Conservation (phyloP, 2,329 filamentous ascomycete species). For the Aspergillus viridinutans region DNA sequence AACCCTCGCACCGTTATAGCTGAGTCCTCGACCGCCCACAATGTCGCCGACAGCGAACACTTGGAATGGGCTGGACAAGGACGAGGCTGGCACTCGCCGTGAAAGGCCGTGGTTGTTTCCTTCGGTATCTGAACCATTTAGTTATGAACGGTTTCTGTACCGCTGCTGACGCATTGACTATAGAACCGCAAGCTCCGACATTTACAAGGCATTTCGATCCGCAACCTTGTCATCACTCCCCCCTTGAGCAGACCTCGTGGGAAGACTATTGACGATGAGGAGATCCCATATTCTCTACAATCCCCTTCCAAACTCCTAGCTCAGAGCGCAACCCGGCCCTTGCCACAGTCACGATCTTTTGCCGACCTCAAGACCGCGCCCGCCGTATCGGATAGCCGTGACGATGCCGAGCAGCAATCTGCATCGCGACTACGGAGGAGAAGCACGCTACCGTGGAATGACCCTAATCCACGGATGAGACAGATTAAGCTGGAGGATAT, state of each 20-base stretch:
- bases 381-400: neutral
- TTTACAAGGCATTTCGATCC: slow-evolving; percentile 78
- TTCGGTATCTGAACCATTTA: slow-evolving; percentile 36
- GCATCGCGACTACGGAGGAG: slow-evolving; percentile 43
- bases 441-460: slow-evolving; percentile 61
- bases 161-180: neutral
- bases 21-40: slow-evolving; percentile 12
- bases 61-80: slow-evolving; percentile 16
- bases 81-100: slow-evolving; percentile 32
- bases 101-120: slow-evolving; percentile 51
- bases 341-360: slow-evolving; percentile 58
- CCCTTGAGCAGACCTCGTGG: slow-evolving; percentile 48
- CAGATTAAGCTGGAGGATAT: slow-evolving; percentile 75
- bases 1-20: slow-evolving; percentile 3
- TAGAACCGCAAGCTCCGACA: slow-evolving; percentile 86
- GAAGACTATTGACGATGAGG: slow-evolving; percentile 72
- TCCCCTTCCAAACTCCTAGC: slow-evolving; percentile 64
- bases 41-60: slow-evolving; percentile 19
- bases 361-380: slow-evolving; percentile 45
- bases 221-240: slow-evolving; percentile 70
- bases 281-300: slow-evolving; percentile 62
- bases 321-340: slow-evolving; percentile 45
- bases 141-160: neutral
- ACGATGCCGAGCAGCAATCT: slow-evolving; percentile 14
- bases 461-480: slow-evolving; percentile 54